A percentile compares a stretch with the other conserved stretches of the same genome.
Conservation (phyloP, 1,284 basidiomycete genomes). For the Papiliotrema fonsecae region DNA sequence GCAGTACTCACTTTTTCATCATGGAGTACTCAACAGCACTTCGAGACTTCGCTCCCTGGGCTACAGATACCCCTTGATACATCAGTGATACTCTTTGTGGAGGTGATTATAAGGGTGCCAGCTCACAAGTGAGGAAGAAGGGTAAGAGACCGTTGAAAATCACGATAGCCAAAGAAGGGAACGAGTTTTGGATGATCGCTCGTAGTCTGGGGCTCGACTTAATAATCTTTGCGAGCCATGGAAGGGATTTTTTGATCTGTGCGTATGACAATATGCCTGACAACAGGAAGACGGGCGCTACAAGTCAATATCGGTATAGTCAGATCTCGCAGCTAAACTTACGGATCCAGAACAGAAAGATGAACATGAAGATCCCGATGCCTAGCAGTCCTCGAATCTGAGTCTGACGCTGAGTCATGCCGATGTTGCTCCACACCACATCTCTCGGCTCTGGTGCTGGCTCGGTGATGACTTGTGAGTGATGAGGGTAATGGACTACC, state of each 20-base stretch:
- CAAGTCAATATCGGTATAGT: neutral
- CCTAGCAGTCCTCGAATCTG: conserved; percentile 66
- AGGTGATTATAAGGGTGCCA: neutral
- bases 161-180: conserved; percentile 86
- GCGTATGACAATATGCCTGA: conserved; percentile 82
- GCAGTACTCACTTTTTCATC: conserved; percentile 69
- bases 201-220: conserved; percentile 72
- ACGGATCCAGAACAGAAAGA: conserved; percentile 75
- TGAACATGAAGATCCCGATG: conserved; percentile 60
- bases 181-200: conserved; percentile 85
- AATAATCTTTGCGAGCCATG: conserved; percentile 72
- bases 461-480: conserved; percentile 62
- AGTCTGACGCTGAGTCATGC: conserved; percentile 57
- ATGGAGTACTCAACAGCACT: conserved; percentile 92
- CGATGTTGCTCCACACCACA: conserved; percentile 88
- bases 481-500: conserved; percentile 68
- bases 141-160: conserved; percentile 83
- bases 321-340: conserved; percentile 9
- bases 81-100: neutral
- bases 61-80: conserved; percentile 70
- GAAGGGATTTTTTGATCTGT: conserved; percentile 83
- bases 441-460: conserved; percentile 92
- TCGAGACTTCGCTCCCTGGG: conserved; percentile 80
- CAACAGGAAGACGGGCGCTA: conserved; percentile 74
- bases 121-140: conserved; percentile 77